phyloP scores from a whole-genome alignment of 257 asterid genomes.

The Rehmannia glutinosa region DNA sequence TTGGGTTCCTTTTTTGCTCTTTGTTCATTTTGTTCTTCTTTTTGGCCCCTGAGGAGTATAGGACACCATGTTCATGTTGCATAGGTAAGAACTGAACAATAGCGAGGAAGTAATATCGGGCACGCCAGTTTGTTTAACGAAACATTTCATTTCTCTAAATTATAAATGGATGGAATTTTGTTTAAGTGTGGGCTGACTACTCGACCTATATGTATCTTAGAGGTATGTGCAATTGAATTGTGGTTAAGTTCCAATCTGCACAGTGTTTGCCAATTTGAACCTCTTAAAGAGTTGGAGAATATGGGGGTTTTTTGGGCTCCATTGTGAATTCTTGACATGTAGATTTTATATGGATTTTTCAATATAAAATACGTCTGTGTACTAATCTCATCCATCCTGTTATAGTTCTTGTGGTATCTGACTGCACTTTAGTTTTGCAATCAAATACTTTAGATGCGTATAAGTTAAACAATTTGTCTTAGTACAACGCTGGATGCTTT shows the following conservation, averaged over 20 bases:
- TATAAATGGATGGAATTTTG: background rate
- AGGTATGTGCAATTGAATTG: background rate
- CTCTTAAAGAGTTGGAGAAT: background rate
- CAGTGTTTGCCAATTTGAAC: slow-evolving; percentile 1
- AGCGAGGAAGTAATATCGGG: background rate
- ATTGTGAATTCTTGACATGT: background rate
- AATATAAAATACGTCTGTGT: background rate
- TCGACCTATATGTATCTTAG: background rate
- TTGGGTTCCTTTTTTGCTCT: background rate
- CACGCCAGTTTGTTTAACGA: background rate
- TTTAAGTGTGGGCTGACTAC: background rate
- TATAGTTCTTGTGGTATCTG: background rate
- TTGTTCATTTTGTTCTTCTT: background rate
- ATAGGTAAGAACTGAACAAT: background rate
- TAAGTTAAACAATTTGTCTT: slow-evolving; percentile 1
- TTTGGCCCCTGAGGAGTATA: background rate
- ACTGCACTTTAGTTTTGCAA: background rate
- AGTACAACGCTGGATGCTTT: slow-evolving; percentile 18
- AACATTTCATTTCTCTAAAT: no score
- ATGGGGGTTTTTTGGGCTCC: background rate
- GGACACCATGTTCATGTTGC: background rate
- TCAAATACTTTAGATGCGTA: background rate
- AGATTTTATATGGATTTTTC: background rate
- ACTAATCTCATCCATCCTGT: background rate
- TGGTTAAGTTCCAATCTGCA: background rate